Percentiles rank a stretch among this genome's conserved stretches.
Conservation (phyloP, 129 eudicot species). For the Pseudognaphalium luteoalbum region DNA sequence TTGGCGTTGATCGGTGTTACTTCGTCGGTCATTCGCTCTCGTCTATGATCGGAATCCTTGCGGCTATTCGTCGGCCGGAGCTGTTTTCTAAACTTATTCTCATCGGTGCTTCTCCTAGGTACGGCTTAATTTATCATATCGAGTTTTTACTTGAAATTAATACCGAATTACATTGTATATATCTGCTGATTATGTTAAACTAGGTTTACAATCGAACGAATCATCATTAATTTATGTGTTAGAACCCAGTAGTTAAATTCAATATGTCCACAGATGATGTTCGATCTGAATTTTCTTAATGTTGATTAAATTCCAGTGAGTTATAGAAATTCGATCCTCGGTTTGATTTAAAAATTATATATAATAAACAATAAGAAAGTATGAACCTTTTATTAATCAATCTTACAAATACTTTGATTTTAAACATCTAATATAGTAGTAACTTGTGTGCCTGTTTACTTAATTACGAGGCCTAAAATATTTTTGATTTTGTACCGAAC, state of each 20-base stretch:
- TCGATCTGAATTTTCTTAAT: neutral
- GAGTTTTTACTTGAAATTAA: neutral
- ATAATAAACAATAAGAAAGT: no score
- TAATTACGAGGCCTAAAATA: no score
- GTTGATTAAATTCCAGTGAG: neutral
- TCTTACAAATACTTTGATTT: no score
- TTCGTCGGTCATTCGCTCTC: conserved; percentile 96
- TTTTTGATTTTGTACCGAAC: no score
- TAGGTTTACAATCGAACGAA: neutral
- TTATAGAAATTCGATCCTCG: neutral
- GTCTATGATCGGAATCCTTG: conserved; percentile 87
- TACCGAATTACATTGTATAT: neutral
- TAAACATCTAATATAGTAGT: no score
- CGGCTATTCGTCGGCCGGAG: conserved; percentile 84
- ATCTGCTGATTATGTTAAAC: neutral
- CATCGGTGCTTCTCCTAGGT: conserved; percentile 96
- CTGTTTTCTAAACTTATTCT: conserved; percentile 87
- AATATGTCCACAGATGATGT: no score
- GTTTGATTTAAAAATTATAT: neutral
- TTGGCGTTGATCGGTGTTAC: conserved; percentile 62
- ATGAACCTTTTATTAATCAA: no score
- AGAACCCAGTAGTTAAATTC: neutral
- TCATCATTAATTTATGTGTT: neutral
- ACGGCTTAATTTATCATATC: neutral
- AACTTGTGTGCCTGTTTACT: no score